phyloP scores from a whole-genome alignment of 2,329 filamentous ascomycete species.

The Alternaria hordeiaustralica region DNA sequence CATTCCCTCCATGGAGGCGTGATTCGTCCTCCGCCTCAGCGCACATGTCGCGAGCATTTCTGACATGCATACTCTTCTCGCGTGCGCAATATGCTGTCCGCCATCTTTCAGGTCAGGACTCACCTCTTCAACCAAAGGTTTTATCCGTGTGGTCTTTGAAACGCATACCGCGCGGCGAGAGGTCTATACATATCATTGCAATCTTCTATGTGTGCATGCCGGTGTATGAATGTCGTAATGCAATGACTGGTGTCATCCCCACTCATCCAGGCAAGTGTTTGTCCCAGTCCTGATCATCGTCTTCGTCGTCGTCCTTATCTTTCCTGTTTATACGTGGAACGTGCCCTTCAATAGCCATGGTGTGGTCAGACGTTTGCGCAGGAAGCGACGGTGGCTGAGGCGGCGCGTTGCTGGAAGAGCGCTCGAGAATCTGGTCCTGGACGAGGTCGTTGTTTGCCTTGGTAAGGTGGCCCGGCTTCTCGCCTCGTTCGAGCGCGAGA shows the following conservation, averaged over 20 bases:
- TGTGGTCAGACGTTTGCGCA: constrained; percentile 25
- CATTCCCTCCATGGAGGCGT: not conserved
- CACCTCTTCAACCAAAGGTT: not conserved
- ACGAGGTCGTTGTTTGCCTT: constrained; percentile 44
- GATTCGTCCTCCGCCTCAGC: not conserved
- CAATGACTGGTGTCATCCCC: not conserved
- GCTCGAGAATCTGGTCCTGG: constrained; percentile 41
- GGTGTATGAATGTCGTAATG: not conserved
- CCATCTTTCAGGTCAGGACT: not conserved
- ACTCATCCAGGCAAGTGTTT: constrained; percentile 38
- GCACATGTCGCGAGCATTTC: not conserved
- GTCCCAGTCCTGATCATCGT: constrained; percentile 44
- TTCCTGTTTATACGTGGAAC: constrained; percentile 35
- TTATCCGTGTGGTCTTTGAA: not conserved
- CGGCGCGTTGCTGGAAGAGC: constrained; percentile 22
- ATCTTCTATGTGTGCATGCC: not conserved
- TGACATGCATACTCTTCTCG: not conserved
- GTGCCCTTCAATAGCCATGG: constrained; percentile 49
- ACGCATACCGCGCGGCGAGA: not conserved
- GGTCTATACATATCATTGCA: not conserved
- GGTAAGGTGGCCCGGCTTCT: constrained; percentile 41
- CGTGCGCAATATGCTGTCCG: not conserved
- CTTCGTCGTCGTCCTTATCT: constrained; percentile 24
- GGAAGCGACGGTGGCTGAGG: constrained; percentile 37
- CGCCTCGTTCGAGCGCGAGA: constrained; percentile 54